These are phyloP conservation scores for Knufia fluminis DNA, from an alignment of 2,329 filamentous ascomycete genomes.

Conservation along the genomic window DNA sequence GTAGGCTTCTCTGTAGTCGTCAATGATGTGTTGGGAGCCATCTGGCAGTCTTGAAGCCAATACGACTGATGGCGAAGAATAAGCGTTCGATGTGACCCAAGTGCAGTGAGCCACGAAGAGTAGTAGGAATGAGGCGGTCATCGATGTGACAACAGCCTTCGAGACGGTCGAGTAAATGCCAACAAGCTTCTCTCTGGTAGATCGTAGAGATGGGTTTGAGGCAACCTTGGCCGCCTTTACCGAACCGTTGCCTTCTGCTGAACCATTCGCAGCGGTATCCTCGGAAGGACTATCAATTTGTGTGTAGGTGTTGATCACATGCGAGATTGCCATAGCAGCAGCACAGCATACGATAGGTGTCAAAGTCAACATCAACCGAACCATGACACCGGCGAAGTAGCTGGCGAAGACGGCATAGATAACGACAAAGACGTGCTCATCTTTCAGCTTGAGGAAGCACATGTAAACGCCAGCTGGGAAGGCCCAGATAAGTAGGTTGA, in stretches of 20 bases:
- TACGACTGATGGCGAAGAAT: conserved; percentile 95
- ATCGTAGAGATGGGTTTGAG: conserved; percentile 55
- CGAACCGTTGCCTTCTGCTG: conserved; percentile 28
- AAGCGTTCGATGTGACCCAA: conserved; percentile 98
- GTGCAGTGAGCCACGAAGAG: conserved; percentile 97
- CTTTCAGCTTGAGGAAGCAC: conserved; percentile 86
- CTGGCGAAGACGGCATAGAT: conserved; percentile 94
- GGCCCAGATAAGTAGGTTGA: conserved; percentile 97
- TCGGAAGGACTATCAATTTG: conserved; percentile 53
- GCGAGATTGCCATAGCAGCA: conserved; percentile 77
- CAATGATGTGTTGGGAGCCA: conserved; percentile 95
- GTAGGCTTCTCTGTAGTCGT: conserved; percentile 98
- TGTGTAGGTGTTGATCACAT: conserved; percentile 81
- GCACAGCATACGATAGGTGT: conserved; percentile 95
- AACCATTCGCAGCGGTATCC: conserved; percentile 30
- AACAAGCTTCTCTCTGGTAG: conserved; percentile 62
- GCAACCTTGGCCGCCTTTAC: conserved; percentile 44
- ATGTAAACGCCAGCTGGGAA: conserved; percentile 98
- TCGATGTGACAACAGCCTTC: conserved; percentile 65
- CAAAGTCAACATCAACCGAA: conserved; percentile 93
- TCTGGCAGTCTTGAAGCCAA: conserved; percentile 86
- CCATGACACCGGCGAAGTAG: conserved; percentile 99
- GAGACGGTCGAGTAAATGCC: conserved; percentile 76
- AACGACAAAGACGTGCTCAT: conserved; percentile 96
- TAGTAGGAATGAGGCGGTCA: conserved; percentile 69